These are phyloP conservation scores for Saccharomyces uvarum DNA, from an alignment of 1,139 yeast genomes.

Conservation along the genomic window DNA sequence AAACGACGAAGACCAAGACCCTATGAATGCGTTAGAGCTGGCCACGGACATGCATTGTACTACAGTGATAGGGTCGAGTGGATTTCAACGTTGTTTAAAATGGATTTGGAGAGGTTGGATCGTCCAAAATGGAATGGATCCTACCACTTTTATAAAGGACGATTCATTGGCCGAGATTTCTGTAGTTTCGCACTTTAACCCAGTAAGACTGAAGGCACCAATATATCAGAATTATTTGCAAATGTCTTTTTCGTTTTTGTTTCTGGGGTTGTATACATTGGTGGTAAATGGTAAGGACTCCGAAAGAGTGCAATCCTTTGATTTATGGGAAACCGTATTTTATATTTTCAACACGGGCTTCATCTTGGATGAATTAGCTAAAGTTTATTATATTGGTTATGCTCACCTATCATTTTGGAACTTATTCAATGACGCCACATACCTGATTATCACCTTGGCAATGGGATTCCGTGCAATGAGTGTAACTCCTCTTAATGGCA, in stretches of 20 bases:
- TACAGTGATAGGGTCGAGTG: conserved; percentile 65
- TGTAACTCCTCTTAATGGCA: conserved; percentile 30
- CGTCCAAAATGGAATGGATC: conserved; percentile 63
- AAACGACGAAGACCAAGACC: conserved; percentile 53
- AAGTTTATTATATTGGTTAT: conserved; percentile 69
- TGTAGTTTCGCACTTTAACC: conserved; percentile 63
- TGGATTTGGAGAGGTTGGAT: conserved; percentile 97
- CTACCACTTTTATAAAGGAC: conserved; percentile 60
- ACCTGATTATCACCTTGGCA: conserved; percentile 46
- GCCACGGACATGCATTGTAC: conserved; percentile 85
- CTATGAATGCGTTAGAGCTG: conserved; percentile 67
- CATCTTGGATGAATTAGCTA: conserved; percentile 57
- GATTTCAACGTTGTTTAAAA: conserved; percentile 77
- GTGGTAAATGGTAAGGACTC: conserved; percentile 48
- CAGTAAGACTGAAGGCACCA: conserved; percentile 79
- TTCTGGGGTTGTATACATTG: conserved; percentile 53
- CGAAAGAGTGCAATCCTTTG: conserved; percentile 32
- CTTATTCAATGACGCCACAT: conserved; percentile 67
- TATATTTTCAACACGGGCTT: conserved; percentile 63
- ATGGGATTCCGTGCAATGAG: conserved; percentile 52
- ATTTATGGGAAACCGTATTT: conserved; percentile 47
- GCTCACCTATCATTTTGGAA: conserved; percentile 74
- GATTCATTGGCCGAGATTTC: conserved; percentile 50
- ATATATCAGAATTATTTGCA: conserved; percentile 70
- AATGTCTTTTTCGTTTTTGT: conserved; percentile 58